Base-by-base conservation (phyloP, 176 grass and related monocot species). In the Carex parvula region DNA sequence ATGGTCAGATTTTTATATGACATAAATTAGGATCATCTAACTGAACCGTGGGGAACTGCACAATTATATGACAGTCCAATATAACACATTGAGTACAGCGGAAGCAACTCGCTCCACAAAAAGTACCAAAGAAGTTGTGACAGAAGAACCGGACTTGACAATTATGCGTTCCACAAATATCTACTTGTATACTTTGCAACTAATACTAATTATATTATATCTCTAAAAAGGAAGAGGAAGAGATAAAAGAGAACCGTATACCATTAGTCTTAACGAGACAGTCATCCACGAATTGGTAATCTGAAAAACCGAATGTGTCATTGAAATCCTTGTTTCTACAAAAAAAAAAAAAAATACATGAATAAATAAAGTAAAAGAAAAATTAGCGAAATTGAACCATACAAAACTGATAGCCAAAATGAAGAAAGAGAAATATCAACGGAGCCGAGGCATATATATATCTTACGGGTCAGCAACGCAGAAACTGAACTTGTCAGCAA, bases 301-400 rank as follows among this genome's bases (percentile, higher is more conserved):
- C 82, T 0, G 77, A 15, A 82, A 84, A 91, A 71, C 79, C 18
- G 84, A 98, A 98, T 62, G 92, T 82, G 55, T 65, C 78, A 59
- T 89, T 82, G 67, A 88, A 63, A 75, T 98, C 95, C 26, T 73
- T 53, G 24, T 81, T 14, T 84, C 92, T 98, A 88, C 50, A 44
- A 81, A 29, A n/a, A 52, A 84, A 67, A 65, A 11, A 65, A n/a
- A 59, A 81, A 66, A 64, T 17, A 52, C 8, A 18, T 26, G 24
- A 37, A 65, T 50, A 15, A 46, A 30, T 15, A 24, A 52, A n/a
- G 46, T 12, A 50, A 70, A 73, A 21, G 0, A 11, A 73, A 52
- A 22, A 3, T 0, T 5, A 50, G 18, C 29, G 32, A 41, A 72
- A 72, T 5, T 70, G 7, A n/a, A 70, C 16, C 5, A 18, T 42